Evolutionary conservation across 805 yeast genomes (phyloP).

Genomic region (Starmerella ratchasimensis): DNA sequence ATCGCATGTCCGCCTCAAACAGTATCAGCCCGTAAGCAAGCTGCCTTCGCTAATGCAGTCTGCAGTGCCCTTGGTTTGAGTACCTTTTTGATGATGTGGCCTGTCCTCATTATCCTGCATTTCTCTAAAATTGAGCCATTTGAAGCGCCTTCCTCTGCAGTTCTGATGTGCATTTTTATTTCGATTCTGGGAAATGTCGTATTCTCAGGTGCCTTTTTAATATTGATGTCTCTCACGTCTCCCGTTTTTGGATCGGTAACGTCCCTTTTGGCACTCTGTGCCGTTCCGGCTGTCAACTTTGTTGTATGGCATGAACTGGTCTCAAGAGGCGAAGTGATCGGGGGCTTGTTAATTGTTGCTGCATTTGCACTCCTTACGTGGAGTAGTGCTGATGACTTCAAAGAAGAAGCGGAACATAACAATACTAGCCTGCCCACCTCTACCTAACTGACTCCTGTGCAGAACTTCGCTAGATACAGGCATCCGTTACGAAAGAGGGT

Average conservation of each 20-base stretch:
- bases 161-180: conserved; percentile 35
- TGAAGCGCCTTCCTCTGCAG: conserved; percentile 33
- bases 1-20: conserved; percentile 59
- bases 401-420: too few relatives aligned
- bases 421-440: too few relatives aligned
- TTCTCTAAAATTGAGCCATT: conserved; percentile 45
- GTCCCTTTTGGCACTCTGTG: conserved; percentile 58
- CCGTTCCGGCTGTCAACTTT: conserved; percentile 72
- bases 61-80: conserved; percentile 54
- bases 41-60: conserved; percentile 65
- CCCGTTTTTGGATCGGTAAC: conserved; percentile 66
- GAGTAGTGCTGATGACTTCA: conserved; percentile 26
- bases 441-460: too few relatives aligned
- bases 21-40: conserved; percentile 54
- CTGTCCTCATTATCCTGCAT: conserved; percentile 37
- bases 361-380: conserved; percentile 48
- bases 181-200: conserved; percentile 51
- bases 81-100: conserved; percentile 39
- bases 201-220: conserved; percentile 58
- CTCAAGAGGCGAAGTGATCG: conserved; percentile 43
- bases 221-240: conserved; percentile 69
- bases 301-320: conserved; percentile 45
- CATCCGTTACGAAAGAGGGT: too few relatives aligned
- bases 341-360: conserved; percentile 52
- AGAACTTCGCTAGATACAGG: too few relatives aligned